These are phyloP conservation scores for Trichomonas vaginalis DNA, from an alignment of 208 protist genomes.

Conservation along the genomic window DNA sequence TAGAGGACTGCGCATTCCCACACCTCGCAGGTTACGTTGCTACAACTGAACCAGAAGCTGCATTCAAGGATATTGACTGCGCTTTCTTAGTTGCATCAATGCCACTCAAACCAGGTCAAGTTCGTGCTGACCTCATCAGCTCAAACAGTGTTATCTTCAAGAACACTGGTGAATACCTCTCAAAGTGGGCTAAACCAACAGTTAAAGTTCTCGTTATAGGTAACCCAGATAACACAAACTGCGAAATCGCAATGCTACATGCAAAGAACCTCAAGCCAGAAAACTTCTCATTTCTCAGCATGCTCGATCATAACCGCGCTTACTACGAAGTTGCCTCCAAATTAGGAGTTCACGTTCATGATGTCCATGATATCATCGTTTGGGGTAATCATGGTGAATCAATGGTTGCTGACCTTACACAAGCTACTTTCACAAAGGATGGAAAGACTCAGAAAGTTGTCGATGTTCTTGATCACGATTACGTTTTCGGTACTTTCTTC, in stretches of 20 bases:
- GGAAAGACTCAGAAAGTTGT: slow-evolving; percentile 36
- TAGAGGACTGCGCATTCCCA: slow-evolving; percentile 70
- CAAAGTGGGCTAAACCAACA: neutral
- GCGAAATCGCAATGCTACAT: neutral
- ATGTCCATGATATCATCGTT: slow-evolving; percentile 67
- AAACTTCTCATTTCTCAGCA: slow-evolving; percentile 76
- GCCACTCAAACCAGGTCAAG: neutral
- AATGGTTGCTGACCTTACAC: slow-evolving; percentile 65
- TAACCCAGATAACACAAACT: neutral
- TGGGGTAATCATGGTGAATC: slow-evolving; percentile 77
- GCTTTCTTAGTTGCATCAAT: neutral
- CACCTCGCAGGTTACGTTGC: slow-evolving; percentile 54
- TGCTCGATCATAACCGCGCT: slow-evolving; percentile 84
- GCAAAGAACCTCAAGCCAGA: slow-evolving; percentile 31
- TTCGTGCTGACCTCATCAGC: neutral
- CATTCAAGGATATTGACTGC: slow-evolving; percentile 55
- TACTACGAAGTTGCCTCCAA: slow-evolving; percentile 57
- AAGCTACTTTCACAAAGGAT: slow-evolving; percentile 43
- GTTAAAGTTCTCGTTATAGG: neutral
- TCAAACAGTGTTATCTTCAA: neutral
- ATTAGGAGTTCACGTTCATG: slow-evolving; percentile 22
- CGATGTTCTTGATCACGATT: slow-evolving; percentile 48
- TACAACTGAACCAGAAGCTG: slow-evolving; percentile 51
- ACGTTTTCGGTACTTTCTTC: slow-evolving; percentile 53
- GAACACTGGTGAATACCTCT: neutral